A percentile compares a stretch with the other conserved stretches of the same genome.
These are phyloP conservation scores for Shiraia sp. DNA, from an alignment of 2,329 filamentous ascomycete genomes.

Conservation along the genomic window DNA sequence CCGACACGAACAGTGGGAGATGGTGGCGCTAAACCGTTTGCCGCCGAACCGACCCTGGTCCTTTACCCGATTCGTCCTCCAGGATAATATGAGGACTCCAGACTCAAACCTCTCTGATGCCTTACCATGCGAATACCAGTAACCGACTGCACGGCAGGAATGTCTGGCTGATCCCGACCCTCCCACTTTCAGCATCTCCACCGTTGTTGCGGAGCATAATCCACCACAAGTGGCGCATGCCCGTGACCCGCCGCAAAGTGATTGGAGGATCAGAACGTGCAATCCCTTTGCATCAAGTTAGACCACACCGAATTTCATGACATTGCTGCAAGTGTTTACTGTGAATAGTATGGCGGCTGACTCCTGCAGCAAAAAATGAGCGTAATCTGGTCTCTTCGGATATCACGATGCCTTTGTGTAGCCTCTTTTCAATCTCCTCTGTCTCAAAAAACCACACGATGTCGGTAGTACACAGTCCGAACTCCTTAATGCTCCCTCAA, in stretches of 20 bases:
- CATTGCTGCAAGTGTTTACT: conserved; percentile 19
- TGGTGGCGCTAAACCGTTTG: conserved; percentile 16
- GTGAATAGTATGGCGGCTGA: conserved; percentile 21
- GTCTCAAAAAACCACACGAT: conserved; percentile 2
- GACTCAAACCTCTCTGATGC: conserved; percentile 41
- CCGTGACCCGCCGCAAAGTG: background rate
- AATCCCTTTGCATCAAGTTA: conserved; percentile 1
- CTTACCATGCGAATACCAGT: conserved; percentile 29
- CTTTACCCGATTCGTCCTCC: conserved; percentile 13
- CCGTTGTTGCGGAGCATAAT: conserved; percentile 13
- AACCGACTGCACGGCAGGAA: conserved; percentile 32
- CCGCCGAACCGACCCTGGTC: conserved; percentile 13
- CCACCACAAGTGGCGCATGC: conserved; percentile 9
- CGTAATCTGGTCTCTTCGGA: conserved; percentile 5
- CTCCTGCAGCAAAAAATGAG: conserved; percentile 16
- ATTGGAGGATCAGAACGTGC: conserved; percentile 1
- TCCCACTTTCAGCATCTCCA: conserved; percentile 10
- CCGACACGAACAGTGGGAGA: conserved; percentile 28
- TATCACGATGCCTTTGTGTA: conserved; percentile 6
- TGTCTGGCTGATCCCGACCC: conserved; percentile 20
- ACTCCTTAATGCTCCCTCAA: background rate
- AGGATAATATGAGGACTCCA: conserved; percentile 30
- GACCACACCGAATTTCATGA: conserved; percentile 16
- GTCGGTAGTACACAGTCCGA: background rate
- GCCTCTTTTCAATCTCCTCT: conserved; percentile 12